A percentile compares a stretch with the other conserved stretches of the same genome.
Evolutionary conservation across 208 protist species (phyloP).

Genomic region (Trypanosoma scelopori): DNA sequence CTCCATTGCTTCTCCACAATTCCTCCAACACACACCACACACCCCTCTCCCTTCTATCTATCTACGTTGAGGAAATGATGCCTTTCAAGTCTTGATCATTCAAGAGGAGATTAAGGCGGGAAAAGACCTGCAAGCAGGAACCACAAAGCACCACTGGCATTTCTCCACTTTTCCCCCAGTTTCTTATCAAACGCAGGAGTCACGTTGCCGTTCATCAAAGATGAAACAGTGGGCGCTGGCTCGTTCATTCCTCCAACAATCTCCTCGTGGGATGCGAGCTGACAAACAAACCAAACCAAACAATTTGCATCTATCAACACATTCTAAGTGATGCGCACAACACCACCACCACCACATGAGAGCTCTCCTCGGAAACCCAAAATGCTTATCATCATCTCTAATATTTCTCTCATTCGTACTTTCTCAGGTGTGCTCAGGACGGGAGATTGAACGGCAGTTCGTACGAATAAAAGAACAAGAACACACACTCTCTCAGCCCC

Average conservation of each 20-base stretch:
- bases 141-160: neutral
- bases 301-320: conserved; percentile 7
- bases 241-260: no score
- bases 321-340: conserved; percentile 2
- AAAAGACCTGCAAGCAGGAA: no score
- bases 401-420: neutral
- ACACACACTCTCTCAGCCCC: no score
- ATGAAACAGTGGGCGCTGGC: no score
- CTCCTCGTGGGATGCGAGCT: no score
- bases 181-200: neutral
- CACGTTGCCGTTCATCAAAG: no score
- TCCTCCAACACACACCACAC: neutral
- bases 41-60: neutral
- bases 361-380: neutral
- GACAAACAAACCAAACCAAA: no score
- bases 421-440: no score
- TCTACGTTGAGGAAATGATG: no score
- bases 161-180: neutral
- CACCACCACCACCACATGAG: neutral
- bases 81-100: no score
- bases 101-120: neutral
- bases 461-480: neutral
- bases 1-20: conserved; percentile 44
- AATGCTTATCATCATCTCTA: neutral
- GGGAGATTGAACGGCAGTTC: neutral